Percentiles rank a stretch among this genome's conserved stretches.
These are phyloP conservation scores for Talaromyces borbonicus DNA, from an alignment of 495 filamentous ascomycete species.

Conservation along the genomic window DNA sequence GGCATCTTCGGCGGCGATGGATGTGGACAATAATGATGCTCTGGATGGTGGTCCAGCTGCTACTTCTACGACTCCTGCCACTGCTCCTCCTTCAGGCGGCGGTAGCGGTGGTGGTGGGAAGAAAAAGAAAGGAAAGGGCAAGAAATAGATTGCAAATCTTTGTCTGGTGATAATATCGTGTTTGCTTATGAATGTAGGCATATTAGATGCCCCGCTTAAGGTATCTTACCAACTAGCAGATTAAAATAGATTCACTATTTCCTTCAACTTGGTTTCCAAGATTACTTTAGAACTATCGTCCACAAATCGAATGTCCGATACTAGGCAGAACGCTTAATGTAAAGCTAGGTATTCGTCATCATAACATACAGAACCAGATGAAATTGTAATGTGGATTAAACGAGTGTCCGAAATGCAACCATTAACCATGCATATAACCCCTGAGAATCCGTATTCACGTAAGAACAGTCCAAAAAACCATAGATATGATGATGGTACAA, in stretches of 20 bases:
- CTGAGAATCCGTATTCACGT: background rate
- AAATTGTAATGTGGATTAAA: background rate
- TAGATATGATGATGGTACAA: background rate
- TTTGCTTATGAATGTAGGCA: background rate
- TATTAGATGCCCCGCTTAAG: no score
- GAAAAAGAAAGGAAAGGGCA: constrained; percentile 48
- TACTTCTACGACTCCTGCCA: constrained; percentile 2
- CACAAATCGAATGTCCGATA: no score
- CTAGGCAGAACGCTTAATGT: no score
- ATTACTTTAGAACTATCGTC: no score
- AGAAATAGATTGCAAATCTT: constrained; percentile 41
- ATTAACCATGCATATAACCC: constrained; percentile 2
- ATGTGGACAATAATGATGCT: constrained; percentile 29
- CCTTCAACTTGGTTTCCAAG: no score
- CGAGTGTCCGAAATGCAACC: constrained; percentile 3
- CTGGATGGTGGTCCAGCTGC: constrained; percentile 12
- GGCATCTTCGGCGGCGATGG: constrained; percentile 10
- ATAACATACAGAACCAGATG: background rate
- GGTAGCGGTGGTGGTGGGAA: constrained; percentile 30
- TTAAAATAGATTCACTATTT: no score
- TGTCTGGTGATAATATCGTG: background rate
- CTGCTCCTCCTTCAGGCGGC: constrained; percentile 9
- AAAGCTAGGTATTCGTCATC: background rate
- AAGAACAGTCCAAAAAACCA: background rate
- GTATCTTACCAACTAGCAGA: no score